Percentiles rank a stretch among this genome's conserved stretches.
phyloP scores from a whole-genome alignment of 2,329 filamentous ascomycete species.

The Nemania sp. region DNA sequence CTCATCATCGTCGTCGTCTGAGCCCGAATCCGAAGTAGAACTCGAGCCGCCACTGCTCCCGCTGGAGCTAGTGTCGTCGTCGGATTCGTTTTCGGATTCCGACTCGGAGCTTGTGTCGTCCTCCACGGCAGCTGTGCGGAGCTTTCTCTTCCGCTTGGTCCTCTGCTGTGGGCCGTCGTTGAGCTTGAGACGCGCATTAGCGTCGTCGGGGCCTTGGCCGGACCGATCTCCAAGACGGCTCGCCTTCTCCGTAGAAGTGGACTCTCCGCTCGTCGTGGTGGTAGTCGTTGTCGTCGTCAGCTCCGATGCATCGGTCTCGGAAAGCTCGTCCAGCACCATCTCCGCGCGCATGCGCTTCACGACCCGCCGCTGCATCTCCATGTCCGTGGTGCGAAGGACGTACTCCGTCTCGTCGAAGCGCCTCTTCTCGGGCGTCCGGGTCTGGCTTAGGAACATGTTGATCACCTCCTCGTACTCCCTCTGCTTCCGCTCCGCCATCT shows the following conservation, averaged over 20 bases:
- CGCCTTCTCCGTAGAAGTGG: constrained; percentile 33
- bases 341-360: constrained; percentile 68
- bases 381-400: constrained; percentile 54
- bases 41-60: constrained; percentile 34
- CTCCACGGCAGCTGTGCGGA: constrained; percentile 52
- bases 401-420: constrained; percentile 58
- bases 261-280: constrained; percentile 28
- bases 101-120: constrained; percentile 45
- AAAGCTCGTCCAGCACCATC: constrained; percentile 60
- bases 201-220: constrained; percentile 33
- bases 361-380: constrained; percentile 57
- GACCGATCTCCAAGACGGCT: constrained; percentile 9
- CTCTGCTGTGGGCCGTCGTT: constrained; percentile 51
- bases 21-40: constrained; percentile 41
- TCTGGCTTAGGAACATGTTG: constrained; percentile 47
- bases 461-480: constrained; percentile 63
- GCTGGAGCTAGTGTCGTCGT: constrained; percentile 43
- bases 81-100: constrained; percentile 43
- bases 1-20: constrained; percentile 21
- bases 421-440: constrained; percentile 49
- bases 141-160: constrained; percentile 57
- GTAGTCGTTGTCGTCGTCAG: constrained; percentile 36
- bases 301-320: constrained; percentile 49
- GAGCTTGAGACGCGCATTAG: constrained; percentile 47
- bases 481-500: constrained; percentile 53